Base-by-base conservation (phyloP, 2,329 filamentous ascomycete genomes). In the Whalleya microplaca region DNA sequence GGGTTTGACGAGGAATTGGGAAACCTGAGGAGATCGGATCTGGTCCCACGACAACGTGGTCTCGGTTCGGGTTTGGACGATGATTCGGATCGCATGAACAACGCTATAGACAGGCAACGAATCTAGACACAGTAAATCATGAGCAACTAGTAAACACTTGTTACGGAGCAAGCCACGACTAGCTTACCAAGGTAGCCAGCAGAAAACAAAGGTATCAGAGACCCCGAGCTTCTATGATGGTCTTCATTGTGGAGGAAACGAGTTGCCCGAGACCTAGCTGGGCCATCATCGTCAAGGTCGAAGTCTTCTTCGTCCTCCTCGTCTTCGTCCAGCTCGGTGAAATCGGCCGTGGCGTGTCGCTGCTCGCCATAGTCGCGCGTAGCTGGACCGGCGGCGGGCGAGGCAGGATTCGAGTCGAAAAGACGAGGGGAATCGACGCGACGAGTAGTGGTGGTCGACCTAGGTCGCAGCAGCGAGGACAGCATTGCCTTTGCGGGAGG, bases 21-120 rank as follows among this genome's bases (percentile, higher is more conserved):
- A 96, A 54, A 98, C 89, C 72, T 98, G 94, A 2, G 94, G 94
- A n/a, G 92, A 96, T 62, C 93, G 86, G 61, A 98, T 80, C 73
- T 98, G 94, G 63, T 98, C 94, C 93, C 93, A 98, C 16, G 92
- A 89, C 48, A 98, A 78, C 0, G 92, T 94, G 1, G 93, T 97
- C 77, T 98, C 94, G 73, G 92, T 96, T 70, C 90, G 87, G 56
- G 91, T 83, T 64, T 91, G 84, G 58, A 98, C 87, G 54, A 97
- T 83, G 51, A 92, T 86, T 64, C 94, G 90, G 61, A 97, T 93
- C 29, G 91, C 86, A 74, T 97, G 94, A 23, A 93, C 96, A 64
- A 96, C 86, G 73, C 87, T 90, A 78, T 97, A 97, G 55, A 96
- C 86, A 19, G 94, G 93, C 6, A 97, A 82, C 9, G 89, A 83